Percentiles rank a stretch among this genome's conserved stretches.
phyloP scores from a whole-genome alignment of 306 rosid species.

The Lathyrus sativus region DNA sequence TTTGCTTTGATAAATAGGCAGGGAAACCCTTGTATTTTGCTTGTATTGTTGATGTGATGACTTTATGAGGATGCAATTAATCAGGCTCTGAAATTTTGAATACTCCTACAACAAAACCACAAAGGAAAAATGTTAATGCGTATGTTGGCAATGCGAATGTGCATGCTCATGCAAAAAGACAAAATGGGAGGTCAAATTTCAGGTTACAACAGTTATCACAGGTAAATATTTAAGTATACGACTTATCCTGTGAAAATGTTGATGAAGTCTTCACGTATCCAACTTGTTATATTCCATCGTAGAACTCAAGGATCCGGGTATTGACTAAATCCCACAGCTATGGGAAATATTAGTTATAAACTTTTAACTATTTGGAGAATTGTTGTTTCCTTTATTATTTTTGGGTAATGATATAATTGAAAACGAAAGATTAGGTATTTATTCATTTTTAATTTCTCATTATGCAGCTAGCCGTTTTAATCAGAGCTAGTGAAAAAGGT shows the following conservation, averaged over 20 bases:
- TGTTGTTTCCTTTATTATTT: neutral
- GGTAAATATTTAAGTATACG: slow-evolving; percentile 47
- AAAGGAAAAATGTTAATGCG: too few species aligned
- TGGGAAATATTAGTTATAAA: neutral
- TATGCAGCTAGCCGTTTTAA: neutral
- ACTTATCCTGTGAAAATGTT: slow-evolving; percentile 10
- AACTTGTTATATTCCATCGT: neutral
- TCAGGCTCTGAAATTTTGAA: too few species aligned
- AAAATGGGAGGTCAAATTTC: too few species aligned
- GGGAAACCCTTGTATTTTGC: too few species aligned
- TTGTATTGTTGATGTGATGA: too few species aligned
- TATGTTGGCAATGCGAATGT: too few species aligned
- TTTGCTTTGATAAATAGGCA: too few species aligned
- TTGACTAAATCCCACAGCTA: neutral
- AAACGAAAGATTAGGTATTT: neutral
- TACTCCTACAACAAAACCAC: too few species aligned
- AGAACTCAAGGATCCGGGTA: neutral
- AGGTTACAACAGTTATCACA: too few species aligned
- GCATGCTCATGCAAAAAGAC: too few species aligned
- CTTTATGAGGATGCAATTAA: too few species aligned
- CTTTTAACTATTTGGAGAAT: neutral
- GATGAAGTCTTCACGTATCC: slow-evolving; percentile 26
- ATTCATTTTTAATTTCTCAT: too few species aligned
- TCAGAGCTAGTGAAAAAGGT: neutral
- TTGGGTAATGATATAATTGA: neutral